phyloP scores from a whole-genome alignment of 163 green algal species.

The Scenedesmus sp. region DNA sequence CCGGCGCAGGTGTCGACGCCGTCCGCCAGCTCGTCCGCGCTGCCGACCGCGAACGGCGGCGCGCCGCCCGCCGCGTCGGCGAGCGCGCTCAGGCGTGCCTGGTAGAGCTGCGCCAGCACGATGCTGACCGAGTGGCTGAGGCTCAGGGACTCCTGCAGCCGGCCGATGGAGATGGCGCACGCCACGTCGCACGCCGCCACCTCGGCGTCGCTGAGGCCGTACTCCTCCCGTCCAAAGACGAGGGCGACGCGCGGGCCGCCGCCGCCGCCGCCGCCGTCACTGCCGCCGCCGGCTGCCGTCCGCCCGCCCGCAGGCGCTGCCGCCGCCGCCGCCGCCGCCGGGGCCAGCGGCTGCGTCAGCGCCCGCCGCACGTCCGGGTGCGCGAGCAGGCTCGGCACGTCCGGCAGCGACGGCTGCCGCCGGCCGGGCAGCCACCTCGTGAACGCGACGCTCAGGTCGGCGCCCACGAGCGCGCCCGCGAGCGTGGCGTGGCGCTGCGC shows the following conservation, averaged over 20 bases:
- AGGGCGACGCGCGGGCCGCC: conserved; percentile 50
- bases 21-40: background rate
- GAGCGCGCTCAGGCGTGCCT: conserved; percentile 22
- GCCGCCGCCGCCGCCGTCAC: background rate
- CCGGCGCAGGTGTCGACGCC: conserved; percentile 16
- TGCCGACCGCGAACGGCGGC: conserved; percentile 5
- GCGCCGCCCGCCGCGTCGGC: background rate
- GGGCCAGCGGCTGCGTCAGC: background rate
- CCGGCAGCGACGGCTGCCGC: conserved; percentile 22
- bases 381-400: conserved; percentile 36
- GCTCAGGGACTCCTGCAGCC: conserved; percentile 66
- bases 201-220: conserved; percentile 65
- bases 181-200: conserved; percentile 58
- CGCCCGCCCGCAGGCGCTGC: too few species aligned
- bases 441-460: conserved; percentile 38
- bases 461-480: conserved; percentile 50
- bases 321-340: conserved; percentile 21
- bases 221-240: conserved; percentile 68
- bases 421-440: conserved; percentile 46
- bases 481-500: conserved; percentile 50
- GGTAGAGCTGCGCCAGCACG: conserved; percentile 54
- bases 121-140: conserved; percentile 68
- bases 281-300: too few species aligned
- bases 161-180: conserved; percentile 61
- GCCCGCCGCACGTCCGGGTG: conserved; percentile 44